These are phyloP conservation scores for Cenchrus americanus DNA, from an alignment of 176 grass and related monocot genomes.

Conservation along the genomic window DNA sequence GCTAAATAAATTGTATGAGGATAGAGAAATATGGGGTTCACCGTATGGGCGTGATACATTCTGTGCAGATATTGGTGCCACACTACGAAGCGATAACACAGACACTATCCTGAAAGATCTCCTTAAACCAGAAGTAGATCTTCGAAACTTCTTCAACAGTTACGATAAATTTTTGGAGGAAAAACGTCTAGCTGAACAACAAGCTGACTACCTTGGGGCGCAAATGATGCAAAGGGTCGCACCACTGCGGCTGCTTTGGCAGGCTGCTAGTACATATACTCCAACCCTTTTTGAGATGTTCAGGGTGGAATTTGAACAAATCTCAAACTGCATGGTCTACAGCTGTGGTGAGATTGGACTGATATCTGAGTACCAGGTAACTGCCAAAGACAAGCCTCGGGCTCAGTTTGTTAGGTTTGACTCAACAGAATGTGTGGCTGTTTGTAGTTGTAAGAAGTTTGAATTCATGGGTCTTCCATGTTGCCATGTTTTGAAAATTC, in stretches of 20 bases:
- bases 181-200: conserved; percentile 71
- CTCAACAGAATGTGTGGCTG: conserved; percentile 56
- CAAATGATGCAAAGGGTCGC: conserved; percentile 62
- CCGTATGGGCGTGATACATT: conserved; percentile 65
- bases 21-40: conserved; percentile 83
- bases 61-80: conserved; percentile 64
- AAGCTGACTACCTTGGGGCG: conserved; percentile 71
- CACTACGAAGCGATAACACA: conserved; percentile 64
- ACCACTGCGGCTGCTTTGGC: conserved; percentile 71
- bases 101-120: conserved; percentile 55
- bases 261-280: conserved; percentile 78
- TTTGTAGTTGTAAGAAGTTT: conserved; percentile 91
- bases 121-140: conserved; percentile 63
- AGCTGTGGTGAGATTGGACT: conserved; percentile 63
- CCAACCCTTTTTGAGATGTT: conserved; percentile 75
- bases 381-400: conserved; percentile 61
- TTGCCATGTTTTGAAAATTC: conserved; percentile 78
- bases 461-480: conserved; percentile 72
- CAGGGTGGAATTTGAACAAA: conserved; percentile 71
- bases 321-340: conserved; percentile 64
- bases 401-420: conserved; percentile 77
- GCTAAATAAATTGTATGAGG: conserved; percentile 68
- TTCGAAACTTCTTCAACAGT: conserved; percentile 62
- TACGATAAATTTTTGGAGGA: conserved; percentile 75
- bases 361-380: conserved; percentile 74